Evolutionary conservation across 192 early-diverging fungal genomes (phyloP).

Genomic region (Podila verticillata): DNA sequence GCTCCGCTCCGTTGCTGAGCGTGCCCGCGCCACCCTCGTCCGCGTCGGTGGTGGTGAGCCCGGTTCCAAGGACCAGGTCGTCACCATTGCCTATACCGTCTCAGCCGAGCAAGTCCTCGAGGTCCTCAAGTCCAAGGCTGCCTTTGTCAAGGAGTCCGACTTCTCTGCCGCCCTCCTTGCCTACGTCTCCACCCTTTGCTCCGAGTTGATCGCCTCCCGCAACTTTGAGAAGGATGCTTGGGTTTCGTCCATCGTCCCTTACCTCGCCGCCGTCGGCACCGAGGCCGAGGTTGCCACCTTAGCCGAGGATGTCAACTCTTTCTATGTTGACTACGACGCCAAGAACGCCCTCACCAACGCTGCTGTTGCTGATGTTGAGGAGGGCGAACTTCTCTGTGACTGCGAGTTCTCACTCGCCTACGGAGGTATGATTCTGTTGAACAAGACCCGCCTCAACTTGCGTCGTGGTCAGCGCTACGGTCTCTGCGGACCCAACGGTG

Average conservation of each 20-base stretch:
- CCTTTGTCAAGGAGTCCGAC: constrained; percentile 59
- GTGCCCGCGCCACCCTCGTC: constrained; percentile 73
- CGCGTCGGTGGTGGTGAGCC: constrained; percentile 68
- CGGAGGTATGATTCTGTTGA: constrained; percentile 84
- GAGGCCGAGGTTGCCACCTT: constrained; percentile 60
- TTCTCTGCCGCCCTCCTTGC: constrained; percentile 57
- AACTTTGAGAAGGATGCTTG: constrained; percentile 75
- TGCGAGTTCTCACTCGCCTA: constrained; percentile 87
- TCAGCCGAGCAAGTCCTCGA: constrained; percentile 53
- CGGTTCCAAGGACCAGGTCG: constrained; percentile 58
- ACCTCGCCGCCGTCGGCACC: constrained; percentile 63
- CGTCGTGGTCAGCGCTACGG: constrained; percentile 84
- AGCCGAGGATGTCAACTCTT: constrained; percentile 56
- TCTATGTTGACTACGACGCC: constrained; percentile 53
- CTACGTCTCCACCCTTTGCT: constrained; percentile 68
- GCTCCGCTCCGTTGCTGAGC: constrained; percentile 74
- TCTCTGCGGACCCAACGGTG: constrained; percentile 85
- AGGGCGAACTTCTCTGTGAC: constrained; percentile 71
- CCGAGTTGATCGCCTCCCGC: constrained; percentile 67
- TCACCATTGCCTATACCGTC: constrained; percentile 61
- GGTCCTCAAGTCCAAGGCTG: constrained; percentile 62
- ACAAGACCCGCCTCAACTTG: constrained; percentile 70
- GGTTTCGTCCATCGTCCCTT: constrained; percentile 68
- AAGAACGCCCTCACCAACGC: constrained; percentile 55
- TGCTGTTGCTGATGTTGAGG: constrained; percentile 61